A percentile compares a stretch with the other conserved stretches of the same genome.
Evolutionary conservation across 1,284 basidiomycete genomes (phyloP).

Genomic region (Polyporus tsugae): DNA sequence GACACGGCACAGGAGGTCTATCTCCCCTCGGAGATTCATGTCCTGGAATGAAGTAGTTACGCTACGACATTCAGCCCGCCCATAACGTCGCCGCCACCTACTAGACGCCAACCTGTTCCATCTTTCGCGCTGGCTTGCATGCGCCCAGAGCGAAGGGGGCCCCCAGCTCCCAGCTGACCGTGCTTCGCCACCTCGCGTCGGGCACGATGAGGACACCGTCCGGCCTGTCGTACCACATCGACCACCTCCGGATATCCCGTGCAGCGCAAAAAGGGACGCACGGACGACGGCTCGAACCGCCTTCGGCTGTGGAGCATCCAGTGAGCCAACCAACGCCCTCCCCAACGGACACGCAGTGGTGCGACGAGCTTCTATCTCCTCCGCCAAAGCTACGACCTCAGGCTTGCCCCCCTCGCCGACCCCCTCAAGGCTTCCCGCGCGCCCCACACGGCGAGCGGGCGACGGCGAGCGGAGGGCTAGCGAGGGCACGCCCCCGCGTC

Average conservation of each 20-base stretch:
- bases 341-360: neutral
- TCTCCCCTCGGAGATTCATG: neutral
- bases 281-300: slow-evolving; percentile 3
- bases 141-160: slow-evolving; percentile 19
- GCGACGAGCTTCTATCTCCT: neutral
- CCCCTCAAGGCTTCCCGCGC: slow-evolving; percentile 10
- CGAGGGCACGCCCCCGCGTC: slow-evolving; percentile 6
- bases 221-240: slow-evolving; percentile 16
- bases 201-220: slow-evolving; percentile 23
- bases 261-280: neutral
- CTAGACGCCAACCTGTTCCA: slow-evolving; percentile 6
- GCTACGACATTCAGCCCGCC: neutral
- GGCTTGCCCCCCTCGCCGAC: neutral
- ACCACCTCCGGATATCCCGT: slow-evolving; percentile 4
- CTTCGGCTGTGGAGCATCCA: slow-evolving; percentile 10
- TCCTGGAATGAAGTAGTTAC: neutral
- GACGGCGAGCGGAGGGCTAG: slow-evolving; percentile 14
- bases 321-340: slow-evolving; percentile 2
- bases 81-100: neutral
- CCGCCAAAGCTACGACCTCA: neutral
- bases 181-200: slow-evolving; percentile 28
- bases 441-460: slow-evolving; percentile 11
- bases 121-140: slow-evolving; percentile 19
- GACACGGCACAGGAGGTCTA: neutral
- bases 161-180: slow-evolving; percentile 24